Evolutionary conservation across 768 basidiomycete species (phyloP).

Genomic region (Xerocomus spinulosus): DNA sequence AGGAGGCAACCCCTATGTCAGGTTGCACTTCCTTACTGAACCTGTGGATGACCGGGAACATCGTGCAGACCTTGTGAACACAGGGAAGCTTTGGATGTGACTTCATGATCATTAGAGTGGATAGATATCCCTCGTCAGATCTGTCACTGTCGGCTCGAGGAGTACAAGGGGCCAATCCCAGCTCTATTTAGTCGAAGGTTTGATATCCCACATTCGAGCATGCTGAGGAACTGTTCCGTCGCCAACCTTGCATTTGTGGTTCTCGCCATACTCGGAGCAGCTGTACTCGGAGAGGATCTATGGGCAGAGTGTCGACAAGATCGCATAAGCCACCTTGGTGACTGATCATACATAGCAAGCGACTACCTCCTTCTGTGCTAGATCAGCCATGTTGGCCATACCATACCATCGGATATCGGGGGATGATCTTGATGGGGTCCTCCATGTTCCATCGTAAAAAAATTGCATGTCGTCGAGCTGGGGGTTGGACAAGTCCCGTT

Average conservation of each 20-base stretch:
- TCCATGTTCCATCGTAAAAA: not conserved
- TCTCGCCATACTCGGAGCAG: not conserved
- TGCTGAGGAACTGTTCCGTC: not conserved
- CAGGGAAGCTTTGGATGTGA: not conserved
- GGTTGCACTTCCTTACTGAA: not conserved
- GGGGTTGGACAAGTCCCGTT: no score
- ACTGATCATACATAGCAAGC: not conserved
- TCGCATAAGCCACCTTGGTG: not conserved
- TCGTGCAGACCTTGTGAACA: not conserved
- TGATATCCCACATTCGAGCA: not conserved
- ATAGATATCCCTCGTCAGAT: conserved; percentile 4
- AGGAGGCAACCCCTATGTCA: not conserved
- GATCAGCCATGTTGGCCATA: conserved; percentile 5
- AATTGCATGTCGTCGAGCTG: no score
- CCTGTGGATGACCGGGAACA: not conserved
- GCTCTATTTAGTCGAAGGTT: not conserved
- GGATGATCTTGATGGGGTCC: not conserved
- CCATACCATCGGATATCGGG: conserved; percentile 10
- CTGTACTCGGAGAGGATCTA: conserved; percentile 2
- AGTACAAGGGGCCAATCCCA: not conserved
- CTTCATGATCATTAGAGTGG: not conserved
- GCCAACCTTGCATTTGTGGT: not conserved
- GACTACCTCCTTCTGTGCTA: not conserved
- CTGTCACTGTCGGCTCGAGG: not conserved
- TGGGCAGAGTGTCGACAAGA: conserved; percentile 1